phyloP scores from a whole-genome alignment of 345 rosid species.

The Ceriops decandra region DNA sequence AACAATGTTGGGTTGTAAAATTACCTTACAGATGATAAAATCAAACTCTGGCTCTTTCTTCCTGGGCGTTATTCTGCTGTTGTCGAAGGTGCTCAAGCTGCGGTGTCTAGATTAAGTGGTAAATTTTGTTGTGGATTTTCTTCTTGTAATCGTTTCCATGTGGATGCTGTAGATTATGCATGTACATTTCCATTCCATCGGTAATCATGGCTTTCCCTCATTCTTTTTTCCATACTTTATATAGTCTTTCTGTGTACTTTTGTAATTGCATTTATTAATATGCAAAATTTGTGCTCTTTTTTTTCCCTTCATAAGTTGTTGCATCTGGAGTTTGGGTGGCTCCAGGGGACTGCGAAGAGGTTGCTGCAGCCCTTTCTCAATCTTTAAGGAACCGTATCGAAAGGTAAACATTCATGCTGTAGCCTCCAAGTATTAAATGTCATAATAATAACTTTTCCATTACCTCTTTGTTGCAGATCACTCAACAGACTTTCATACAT shows the following conservation, averaged over 20 bases:
- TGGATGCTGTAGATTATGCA: not conserved
- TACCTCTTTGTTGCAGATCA: conserved; percentile 46
- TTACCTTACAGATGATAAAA: conserved; percentile 70
- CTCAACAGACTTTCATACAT: conserved; percentile 67
- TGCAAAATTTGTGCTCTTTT: conserved; percentile 5
- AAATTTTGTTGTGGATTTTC: conserved; percentile 10
- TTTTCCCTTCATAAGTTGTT: conserved; percentile 48
- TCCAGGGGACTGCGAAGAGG: conserved; percentile 98
- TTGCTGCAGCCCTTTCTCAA: conserved; percentile 89
- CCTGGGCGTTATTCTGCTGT: conserved; percentile 76
- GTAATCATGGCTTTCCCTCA: not conserved
- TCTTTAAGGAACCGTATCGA: conserved; percentile 84
- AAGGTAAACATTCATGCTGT: conserved; percentile 50
- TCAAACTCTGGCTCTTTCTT: conserved; percentile 98
- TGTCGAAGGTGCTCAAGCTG: conserved; percentile 71
- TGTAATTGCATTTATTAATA: conserved; percentile 10
- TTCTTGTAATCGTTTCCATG: not conserved
- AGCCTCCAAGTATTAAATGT: conserved; percentile 8
- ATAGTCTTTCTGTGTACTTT: conserved; percentile 1
- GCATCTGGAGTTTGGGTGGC: conserved; percentile 95
- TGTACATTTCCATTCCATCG: not conserved
- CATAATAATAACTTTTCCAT: conserved; percentile 10
- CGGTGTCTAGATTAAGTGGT: conserved; percentile 88
- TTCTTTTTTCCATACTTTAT: not conserved
- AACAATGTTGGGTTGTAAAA: conserved; percentile 7